Conservation (phyloP, 305 asterid genomes). For the Fraxinus latifolia region DNA sequence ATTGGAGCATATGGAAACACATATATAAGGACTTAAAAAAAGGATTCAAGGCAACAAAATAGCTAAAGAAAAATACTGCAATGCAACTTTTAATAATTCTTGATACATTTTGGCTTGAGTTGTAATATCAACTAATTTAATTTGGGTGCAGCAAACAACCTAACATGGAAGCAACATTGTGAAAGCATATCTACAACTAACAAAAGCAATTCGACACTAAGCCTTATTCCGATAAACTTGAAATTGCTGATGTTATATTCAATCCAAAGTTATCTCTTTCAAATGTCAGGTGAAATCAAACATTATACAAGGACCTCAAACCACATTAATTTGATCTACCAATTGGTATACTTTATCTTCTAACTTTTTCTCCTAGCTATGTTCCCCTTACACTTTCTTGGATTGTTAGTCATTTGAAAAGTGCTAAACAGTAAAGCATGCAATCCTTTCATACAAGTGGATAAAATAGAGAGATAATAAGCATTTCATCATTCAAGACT, state of each 20-base stretch:
- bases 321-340: neutral
- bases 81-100: neutral
- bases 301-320: neutral
- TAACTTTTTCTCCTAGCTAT: neutral
- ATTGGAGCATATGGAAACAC: neutral
- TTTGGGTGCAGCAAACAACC: neutral
- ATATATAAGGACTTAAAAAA: neutral
- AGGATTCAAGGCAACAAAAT: neutral
- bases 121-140: neutral
- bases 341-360: neutral
- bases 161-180: neutral
- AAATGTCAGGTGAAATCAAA: neutral
- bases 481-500: neutral
- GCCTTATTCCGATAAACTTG: neutral
- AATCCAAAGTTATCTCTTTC: neutral
- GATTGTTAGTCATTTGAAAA: neutral
- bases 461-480: neutral
- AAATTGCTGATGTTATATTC: neutral
- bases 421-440: constrained; percentile 1
- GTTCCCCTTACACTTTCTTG: neutral
- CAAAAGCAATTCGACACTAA: neutral
- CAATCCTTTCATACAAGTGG: neutral
- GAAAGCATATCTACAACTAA: neutral
- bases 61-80: neutral
- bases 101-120: neutral